Percentiles rank a stretch among this genome's conserved stretches.
Evolutionary conservation across 306 rosid genomes (phyloP).

Genomic region (Quercus rubra): DNA sequence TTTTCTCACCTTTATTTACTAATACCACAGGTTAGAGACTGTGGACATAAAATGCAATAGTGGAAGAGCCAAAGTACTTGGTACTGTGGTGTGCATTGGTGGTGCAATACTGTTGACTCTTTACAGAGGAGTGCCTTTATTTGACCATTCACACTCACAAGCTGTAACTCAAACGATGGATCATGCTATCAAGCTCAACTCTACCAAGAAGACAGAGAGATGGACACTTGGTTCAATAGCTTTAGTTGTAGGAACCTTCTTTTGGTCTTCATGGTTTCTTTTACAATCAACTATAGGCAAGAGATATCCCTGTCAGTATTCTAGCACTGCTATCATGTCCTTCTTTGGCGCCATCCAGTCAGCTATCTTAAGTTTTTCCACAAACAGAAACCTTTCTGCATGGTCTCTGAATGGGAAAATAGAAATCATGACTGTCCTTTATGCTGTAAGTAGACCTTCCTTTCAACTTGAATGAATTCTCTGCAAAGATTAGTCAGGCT

Average conservation of each 20-base stretch:
- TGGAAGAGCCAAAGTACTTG: slow-evolving; percentile 76
- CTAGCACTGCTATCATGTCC: slow-evolving; percentile 84
- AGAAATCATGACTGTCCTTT: slow-evolving; percentile 55
- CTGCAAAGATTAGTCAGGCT: neutral
- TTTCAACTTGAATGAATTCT: neutral
- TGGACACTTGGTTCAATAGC: slow-evolving; percentile 78
- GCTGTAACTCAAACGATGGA: slow-evolving; percentile 14
- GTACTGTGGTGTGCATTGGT: slow-evolving; percentile 61
- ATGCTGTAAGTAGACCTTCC: slow-evolving; percentile 51
- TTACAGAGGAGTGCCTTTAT: slow-evolving; percentile 61
- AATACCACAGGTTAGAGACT: slow-evolving; percentile 48
- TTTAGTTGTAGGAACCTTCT: slow-evolving; percentile 53
- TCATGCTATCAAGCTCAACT: slow-evolving; percentile 18
- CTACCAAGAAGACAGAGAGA: slow-evolving; percentile 27
- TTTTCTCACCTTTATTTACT: neutral
- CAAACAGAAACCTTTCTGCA: slow-evolving; percentile 39
- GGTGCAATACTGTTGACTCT: slow-evolving; percentile 64
- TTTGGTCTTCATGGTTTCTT: slow-evolving; percentile 87
- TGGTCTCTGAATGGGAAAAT: slow-evolving; percentile 73
- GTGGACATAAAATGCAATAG: slow-evolving; percentile 69
- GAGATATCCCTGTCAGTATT: slow-evolving; percentile 76
- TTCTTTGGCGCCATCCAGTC: slow-evolving; percentile 87
- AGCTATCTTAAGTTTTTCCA: slow-evolving; percentile 53
- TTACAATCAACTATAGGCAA: slow-evolving; percentile 67
- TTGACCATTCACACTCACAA: slow-evolving; percentile 26